Conservation (phyloP, 1,139 yeast genomes). For the Yamadazyma friedrichii region DNA sequence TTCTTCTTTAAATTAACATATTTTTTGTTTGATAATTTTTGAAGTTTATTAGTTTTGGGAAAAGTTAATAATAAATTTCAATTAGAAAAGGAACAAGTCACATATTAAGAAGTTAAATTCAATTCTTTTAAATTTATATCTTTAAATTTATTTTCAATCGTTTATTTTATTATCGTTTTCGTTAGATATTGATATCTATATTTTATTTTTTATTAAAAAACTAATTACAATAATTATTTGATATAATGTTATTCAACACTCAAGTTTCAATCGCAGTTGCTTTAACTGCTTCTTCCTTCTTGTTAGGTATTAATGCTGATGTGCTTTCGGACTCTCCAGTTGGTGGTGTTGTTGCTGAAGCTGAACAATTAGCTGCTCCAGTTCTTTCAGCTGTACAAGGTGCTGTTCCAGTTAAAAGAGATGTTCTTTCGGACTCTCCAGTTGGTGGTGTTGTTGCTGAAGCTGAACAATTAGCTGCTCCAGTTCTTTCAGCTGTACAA, state of each 20-base stretch:
- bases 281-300: constrained; percentile 17
- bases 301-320: constrained; percentile 15
- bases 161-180: constrained; percentile 6
- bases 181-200: constrained; percentile 6
- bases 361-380: constrained; percentile 4
- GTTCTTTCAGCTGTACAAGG: no score
- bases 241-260: constrained; percentile 17
- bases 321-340: constrained; percentile 12
- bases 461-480: constrained; percentile 5
- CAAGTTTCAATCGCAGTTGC: constrained; percentile 17
- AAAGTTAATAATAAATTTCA: constrained; percentile 13
- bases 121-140: background rate
- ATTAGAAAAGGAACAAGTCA: background rate
- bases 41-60: constrained; percentile 14
- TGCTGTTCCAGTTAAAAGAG: no score
- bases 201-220: constrained; percentile 5
- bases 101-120: constrained; percentile 3
- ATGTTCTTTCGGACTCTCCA: constrained; percentile 12
- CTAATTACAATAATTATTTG: no score
- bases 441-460: constrained; percentile 11
- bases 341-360: constrained; percentile 11
- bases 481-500: no score
- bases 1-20: background rate
- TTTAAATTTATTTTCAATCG: background rate
- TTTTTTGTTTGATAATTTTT: constrained; percentile 2